A percentile compares a stretch with the other conserved stretches of the same genome.
phyloP scores from a whole-genome alignment of 495 filamentous ascomycete genomes.

The Penicillium maclennaniae region DNA sequence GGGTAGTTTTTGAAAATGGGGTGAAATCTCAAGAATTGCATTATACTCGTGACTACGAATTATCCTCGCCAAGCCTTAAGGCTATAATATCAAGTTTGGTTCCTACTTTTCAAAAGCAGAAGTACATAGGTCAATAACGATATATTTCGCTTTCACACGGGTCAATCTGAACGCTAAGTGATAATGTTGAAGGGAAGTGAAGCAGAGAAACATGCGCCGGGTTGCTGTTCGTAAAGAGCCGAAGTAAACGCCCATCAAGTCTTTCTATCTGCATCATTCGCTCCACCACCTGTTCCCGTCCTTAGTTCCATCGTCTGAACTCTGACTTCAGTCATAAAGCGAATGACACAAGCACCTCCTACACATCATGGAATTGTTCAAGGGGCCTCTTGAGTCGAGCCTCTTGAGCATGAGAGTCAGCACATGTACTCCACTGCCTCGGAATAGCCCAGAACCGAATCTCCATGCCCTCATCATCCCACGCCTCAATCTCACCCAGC shows the following conservation, averaged over 20 bases:
- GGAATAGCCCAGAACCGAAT: conserved; percentile 28
- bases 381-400: neutral
- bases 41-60: neutral
- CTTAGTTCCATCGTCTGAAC: neutral
- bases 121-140: too few species aligned
- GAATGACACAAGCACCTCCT: neutral
- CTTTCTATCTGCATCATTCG: too few species aligned
- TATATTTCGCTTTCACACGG: too few species aligned
- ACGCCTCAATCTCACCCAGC: conserved; percentile 16
- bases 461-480: conserved; percentile 13
- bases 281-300: neutral
- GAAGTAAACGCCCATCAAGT: too few species aligned
- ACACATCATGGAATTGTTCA: neutral
- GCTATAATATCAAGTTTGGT: too few species aligned
- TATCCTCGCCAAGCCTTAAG: too few species aligned
- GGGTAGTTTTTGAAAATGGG: neutral
- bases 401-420: neutral
- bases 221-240: too few species aligned
- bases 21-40: neutral
- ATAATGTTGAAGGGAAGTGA: too few species aligned
- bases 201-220: too few species aligned
- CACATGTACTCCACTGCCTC: neutral
- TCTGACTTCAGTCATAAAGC: too few species aligned
- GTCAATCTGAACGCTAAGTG: too few species aligned
- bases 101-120: too few species aligned